Conservation (phyloP, 805 yeast species). For the Nakazawaea peltata region DNA sequence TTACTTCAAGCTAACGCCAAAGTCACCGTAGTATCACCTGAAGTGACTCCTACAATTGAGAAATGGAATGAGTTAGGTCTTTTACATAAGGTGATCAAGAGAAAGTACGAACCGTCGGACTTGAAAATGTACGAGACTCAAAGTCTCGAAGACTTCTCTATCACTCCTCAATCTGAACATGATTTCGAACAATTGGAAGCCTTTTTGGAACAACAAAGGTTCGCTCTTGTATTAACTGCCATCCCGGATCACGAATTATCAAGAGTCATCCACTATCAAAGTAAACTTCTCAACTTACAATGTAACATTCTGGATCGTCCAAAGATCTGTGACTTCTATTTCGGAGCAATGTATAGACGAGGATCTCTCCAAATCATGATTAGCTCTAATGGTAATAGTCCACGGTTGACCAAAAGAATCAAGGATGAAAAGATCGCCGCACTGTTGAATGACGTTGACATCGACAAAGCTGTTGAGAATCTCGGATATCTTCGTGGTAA, state of each 20-base stretch:
- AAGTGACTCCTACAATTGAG: conserved; percentile 25
- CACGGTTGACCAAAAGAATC: conserved; percentile 56
- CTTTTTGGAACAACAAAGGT: conserved; percentile 29
- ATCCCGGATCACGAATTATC: conserved; percentile 63
- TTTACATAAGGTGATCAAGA: conserved; percentile 29
- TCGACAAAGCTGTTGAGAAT: conserved; percentile 51
- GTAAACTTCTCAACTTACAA: conserved; percentile 38
- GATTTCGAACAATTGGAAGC: conserved; percentile 25
- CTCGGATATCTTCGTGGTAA: conserved; percentile 47
- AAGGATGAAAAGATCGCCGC: conserved; percentile 48
- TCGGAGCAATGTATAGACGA: conserved; percentile 68
- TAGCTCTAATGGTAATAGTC: conserved; percentile 77
- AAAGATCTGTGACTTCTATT: conserved; percentile 75
- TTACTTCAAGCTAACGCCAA: conserved; percentile 62
- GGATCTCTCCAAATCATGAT: conserved; percentile 77
- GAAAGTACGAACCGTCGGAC: conserved; percentile 40
- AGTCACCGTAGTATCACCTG: conserved; percentile 54
- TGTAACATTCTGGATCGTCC: conserved; percentile 85
- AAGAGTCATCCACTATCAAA: conserved; percentile 44
- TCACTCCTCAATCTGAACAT: conserved; percentile 18
- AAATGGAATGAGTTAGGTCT: conserved; percentile 30
- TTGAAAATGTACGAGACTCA: conserved; percentile 38
- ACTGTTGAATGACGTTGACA: conserved; percentile 29
- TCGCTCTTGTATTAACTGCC: conserved; percentile 66
- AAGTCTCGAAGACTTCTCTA: conserved; percentile 15